These are phyloP conservation scores for Vittaforma corneae DNA, from an alignment of 371 early-diverging fungal genomes.

Conservation along the genomic window DNA sequence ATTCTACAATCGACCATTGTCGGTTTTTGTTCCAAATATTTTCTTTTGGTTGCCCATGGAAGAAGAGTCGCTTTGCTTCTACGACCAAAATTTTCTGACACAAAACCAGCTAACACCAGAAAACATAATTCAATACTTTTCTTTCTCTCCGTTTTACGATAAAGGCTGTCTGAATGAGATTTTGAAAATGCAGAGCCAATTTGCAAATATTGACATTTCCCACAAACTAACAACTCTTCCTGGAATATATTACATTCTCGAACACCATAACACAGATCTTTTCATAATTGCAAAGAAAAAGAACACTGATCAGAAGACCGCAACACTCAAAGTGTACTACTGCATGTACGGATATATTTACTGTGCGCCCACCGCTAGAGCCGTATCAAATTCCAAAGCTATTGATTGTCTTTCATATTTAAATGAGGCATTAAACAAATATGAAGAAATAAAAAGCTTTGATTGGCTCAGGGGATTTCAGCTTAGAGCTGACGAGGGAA, in stretches of 20 bases:
- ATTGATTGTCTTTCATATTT: slow-evolving; percentile 25
- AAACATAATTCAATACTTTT: slow-evolving; percentile 83
- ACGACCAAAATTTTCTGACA: slow-evolving; percentile 48
- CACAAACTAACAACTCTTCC: slow-evolving; percentile 38
- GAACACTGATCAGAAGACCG: not conserved
- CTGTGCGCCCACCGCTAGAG: slow-evolving; percentile 27
- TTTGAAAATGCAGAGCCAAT: slow-evolving; percentile 86
- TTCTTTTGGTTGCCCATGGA: too few species aligned
- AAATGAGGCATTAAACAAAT: slow-evolving; percentile 25
- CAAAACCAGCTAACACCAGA: slow-evolving; percentile 57
- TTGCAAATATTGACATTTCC: slow-evolving; percentile 65
- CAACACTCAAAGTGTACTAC: slow-evolving; percentile 33
- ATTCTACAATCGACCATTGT: too few species aligned
- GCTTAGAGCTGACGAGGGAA: not conserved
- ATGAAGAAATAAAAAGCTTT: slow-evolving; percentile 24
- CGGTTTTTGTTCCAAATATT: too few species aligned
- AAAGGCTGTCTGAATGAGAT: slow-evolving; percentile 80
- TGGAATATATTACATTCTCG: slow-evolving; percentile 39
- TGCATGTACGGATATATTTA: slow-evolving; percentile 47
- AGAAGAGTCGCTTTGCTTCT: slow-evolving; percentile 29
- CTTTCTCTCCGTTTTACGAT: slow-evolving; percentile 85
- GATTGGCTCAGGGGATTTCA: slow-evolving; percentile 14
- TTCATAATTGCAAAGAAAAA: slow-evolving; percentile 37
- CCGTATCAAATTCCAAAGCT: slow-evolving; percentile 24
- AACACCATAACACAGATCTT: slow-evolving; percentile 12